Percentiles rank a stretch among this genome's conserved stretches.
These are phyloP conservation scores for Gentiana macrophylla DNA, from an alignment of 257 asterid genomes.

Conservation along the genomic window DNA sequence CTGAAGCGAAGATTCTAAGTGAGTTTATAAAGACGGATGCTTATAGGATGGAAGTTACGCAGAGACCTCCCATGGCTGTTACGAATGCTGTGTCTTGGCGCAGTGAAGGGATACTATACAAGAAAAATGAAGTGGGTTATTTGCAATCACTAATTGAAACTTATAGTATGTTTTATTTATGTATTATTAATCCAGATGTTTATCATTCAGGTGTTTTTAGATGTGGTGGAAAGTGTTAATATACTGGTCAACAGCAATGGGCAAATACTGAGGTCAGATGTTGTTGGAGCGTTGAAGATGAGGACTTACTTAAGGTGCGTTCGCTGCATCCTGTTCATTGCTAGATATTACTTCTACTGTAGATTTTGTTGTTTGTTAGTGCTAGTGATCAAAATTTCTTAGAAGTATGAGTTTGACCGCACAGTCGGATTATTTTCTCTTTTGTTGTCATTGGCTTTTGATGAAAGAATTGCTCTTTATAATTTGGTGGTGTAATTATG, in stretches of 20 bases:
- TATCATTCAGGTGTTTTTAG: slow-evolving; percentile 83
- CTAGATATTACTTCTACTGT: neutral
- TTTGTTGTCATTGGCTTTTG: too few relatives aligned
- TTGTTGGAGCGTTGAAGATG: slow-evolving; percentile 98
- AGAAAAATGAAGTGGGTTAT: slow-evolving; percentile 80
- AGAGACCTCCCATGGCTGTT: slow-evolving; percentile 99
- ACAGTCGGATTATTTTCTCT: too few relatives aligned
- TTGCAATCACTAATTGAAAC: too few relatives aligned
- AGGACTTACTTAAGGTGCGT: slow-evolving; percentile 90
- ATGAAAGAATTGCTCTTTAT: too few relatives aligned
- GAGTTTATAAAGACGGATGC: slow-evolving; percentile 99
- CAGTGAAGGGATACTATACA: slow-evolving; percentile 94
- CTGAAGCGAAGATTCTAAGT: slow-evolving; percentile 99
- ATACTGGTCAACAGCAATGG: slow-evolving; percentile 98
- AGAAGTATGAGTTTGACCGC: neutral
- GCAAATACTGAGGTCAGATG: slow-evolving; percentile 94
- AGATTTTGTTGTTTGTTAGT: neutral
- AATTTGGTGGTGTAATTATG: too few relatives aligned
- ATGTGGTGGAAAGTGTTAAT: slow-evolving; percentile 98
- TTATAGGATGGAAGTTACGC: slow-evolving; percentile 95
- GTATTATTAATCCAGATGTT: slow-evolving; percentile 11
- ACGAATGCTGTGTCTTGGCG: slow-evolving; percentile 99
- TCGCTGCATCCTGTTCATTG: neutral
- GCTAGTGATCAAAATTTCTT: neutral
- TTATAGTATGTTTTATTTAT: too few relatives aligned